Evolutionary conservation across 208 protist genomes (phyloP), one percentile per base, ranked within the genome.

Genomic region (Phytomonas serpens): DNA sequence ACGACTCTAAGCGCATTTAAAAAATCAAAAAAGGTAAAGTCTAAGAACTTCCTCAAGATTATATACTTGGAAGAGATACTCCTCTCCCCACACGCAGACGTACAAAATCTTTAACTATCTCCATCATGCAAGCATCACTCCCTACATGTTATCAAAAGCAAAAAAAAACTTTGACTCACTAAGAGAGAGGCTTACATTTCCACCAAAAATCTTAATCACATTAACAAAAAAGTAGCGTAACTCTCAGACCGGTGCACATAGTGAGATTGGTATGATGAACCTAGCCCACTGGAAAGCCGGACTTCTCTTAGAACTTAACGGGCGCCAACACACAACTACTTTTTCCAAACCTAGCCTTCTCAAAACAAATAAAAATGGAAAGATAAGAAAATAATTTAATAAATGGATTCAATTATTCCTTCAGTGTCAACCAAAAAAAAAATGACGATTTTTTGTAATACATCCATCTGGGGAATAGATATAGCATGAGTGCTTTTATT

Each of bases 241-340:
- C 47, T 57, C 47, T 57, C 47, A 57, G 47, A 57, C 47, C 47
- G 19, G 47, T 57, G 47, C 36, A 75, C 23, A 75, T 57, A 57
- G 47, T 34, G 63, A 66, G 34, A 40, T 38, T 66, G 63, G 63
- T 66, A 38, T 66, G 33, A 23, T 27, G 51, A 57, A 57, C 47
- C 47, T 57, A 74, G 70, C 16, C 19, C 29, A 69, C 38, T 69
- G 70, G 57, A 74, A 74, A 69, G 23, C 29, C 31, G 40, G 64
- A 7, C 62, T 68, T 67, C 32, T 19, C 23, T 34, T 34, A 32
- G 3, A 31, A 29, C 63, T 27, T 29, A 29, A 68, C 29, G 42
- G 32, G 64, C 30, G 27, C 51, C 16, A 69, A 67, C 11, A 67
- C 23, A 16, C 38, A 67, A 62, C 6, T 62, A 61, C 19, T 57